Conservation (phyloP, 345 rosid species). For the Laguncularia racemosa region DNA sequence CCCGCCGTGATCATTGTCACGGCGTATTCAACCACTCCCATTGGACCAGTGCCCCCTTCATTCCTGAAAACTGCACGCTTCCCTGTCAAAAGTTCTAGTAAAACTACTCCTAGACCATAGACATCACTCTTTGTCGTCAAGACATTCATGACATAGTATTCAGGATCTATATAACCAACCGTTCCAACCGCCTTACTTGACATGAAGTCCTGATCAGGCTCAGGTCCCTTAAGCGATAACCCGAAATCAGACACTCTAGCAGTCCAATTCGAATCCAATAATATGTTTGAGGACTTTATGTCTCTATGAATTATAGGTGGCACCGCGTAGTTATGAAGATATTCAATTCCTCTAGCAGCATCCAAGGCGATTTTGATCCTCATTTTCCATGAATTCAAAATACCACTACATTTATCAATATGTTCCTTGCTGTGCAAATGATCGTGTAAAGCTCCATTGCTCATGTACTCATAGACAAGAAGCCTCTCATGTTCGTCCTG, state of each 20-base stretch:
- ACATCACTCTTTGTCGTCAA: constrained; percentile 51
- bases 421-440: constrained; percentile 34
- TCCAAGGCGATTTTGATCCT: constrained; percentile 55
- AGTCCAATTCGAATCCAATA: constrained; percentile 41
- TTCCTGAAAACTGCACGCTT: constrained; percentile 39
- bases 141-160: constrained; percentile 42
- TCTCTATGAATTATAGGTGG: constrained; percentile 67
- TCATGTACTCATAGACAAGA: constrained; percentile 54
- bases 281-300: constrained; percentile 64
- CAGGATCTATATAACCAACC: constrained; percentile 69
- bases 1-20: constrained; percentile 24
- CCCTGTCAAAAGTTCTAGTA: constrained; percentile 54
- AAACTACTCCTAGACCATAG: constrained; percentile 58
- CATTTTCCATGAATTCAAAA: constrained; percentile 54
- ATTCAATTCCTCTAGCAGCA: constrained; percentile 56
- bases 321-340: constrained; percentile 55
- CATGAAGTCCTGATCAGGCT: constrained; percentile 24
- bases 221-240: constrained; percentile 43
- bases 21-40: constrained; percentile 38
- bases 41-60: constrained; percentile 23
- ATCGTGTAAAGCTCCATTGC: constrained; percentile 48
- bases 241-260: constrained; percentile 68
- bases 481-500: constrained; percentile 51
- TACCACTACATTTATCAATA: constrained; percentile 13
- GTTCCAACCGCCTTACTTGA: constrained; percentile 53